Conservation (phyloP, 192 early-diverging fungal genomes). For the Bifiguratus adelaidae region DNA sequence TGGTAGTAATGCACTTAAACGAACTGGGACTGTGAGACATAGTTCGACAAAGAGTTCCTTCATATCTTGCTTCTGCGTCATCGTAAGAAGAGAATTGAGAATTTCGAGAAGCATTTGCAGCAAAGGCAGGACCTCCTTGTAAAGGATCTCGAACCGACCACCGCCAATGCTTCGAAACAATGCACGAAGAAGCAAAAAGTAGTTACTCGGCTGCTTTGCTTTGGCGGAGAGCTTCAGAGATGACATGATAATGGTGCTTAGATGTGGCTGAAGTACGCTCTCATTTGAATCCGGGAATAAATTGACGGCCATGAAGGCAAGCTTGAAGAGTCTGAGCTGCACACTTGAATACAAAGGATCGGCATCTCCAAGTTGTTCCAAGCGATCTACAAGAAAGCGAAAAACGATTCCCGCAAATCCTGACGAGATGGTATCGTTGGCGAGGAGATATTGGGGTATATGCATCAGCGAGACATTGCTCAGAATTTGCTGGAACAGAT, state of each 20-base stretch:
- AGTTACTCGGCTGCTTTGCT: slow-evolving; percentile 81
- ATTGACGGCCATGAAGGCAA: slow-evolving; percentile 89
- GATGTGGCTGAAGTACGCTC: slow-evolving; percentile 83
- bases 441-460: slow-evolving; percentile 82
- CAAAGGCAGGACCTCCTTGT: slow-evolving; percentile 92
- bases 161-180: slow-evolving; percentile 96
- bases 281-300: slow-evolving; percentile 90
- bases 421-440: slow-evolving; percentile 62
- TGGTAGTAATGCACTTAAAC: slow-evolving; percentile 85
- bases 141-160: slow-evolving; percentile 89
- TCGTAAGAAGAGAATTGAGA: slow-evolving; percentile 72
- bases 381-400: slow-evolving; percentile 64
- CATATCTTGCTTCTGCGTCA: slow-evolving; percentile 75
- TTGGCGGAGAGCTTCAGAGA: slow-evolving; percentile 76
- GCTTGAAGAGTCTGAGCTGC: slow-evolving; percentile 87
- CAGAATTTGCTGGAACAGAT: slow-evolving; percentile 75
- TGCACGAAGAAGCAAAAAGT: slow-evolving; percentile 82
- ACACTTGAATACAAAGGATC: slow-evolving; percentile 52
- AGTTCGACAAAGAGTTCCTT: slow-evolving; percentile 96
- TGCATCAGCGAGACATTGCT: slow-evolving; percentile 65
- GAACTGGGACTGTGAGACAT: slow-evolving; percentile 93
- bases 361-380: slow-evolving; percentile 64
- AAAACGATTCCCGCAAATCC: slow-evolving; percentile 72
- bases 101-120: slow-evolving; percentile 86
- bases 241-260: slow-evolving; percentile 80